Evolutionary conservation across 495 filamentous ascomycete genomes (phyloP), one percentile per base, ranked within the genome.

Genomic region (Penicillium pancosmium): DNA sequence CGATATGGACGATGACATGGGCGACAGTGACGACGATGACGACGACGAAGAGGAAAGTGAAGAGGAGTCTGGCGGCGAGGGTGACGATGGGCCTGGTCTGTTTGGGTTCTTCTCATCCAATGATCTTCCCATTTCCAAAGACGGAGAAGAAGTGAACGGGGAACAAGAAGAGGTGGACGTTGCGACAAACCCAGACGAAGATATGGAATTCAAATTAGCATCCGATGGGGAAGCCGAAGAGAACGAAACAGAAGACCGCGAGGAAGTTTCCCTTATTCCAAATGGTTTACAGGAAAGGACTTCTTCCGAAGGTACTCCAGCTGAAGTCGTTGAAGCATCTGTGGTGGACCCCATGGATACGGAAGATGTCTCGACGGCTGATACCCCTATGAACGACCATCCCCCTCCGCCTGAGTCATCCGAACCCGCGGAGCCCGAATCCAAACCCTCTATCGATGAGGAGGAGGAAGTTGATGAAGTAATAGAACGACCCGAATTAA

Each of bases 1-100:
- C 7, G 90, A 93, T 58, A 96, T 97, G 93, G 88, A 92, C 63
- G 88, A 92, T 65, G 90, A 93, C 60, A 83, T 90, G 72, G 86
- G 84, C 25, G 88, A 89, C 33, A 87, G 80, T 40, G 87, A 89
- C 43, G 84, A 86, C 10, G 78, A 82, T 13, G 80, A 77, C 18
- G 72, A 70, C 25, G 77, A 72, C 15, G 84, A 82, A 19, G 75
- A 71, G 12, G 73, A 52, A 7, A 63, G 61, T n/a, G 64, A 63
- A 33, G 55, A 70, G 1, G 69, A 73, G 10, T 80, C 75, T 15
- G 74, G 73, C 16, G 80, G 79, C 25, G 80, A 75, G 11, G 80
- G 82, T 31, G 81, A 86, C 40, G 82, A 76, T 15, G 80, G 78
- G 71, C 69, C 78, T 34, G 88, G 86, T 21, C 74, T 92, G 25